These are phyloP conservation scores for Malassezia furfur DNA, from an alignment of 1,284 basidiomycete genomes.

Conservation along the genomic window DNA sequence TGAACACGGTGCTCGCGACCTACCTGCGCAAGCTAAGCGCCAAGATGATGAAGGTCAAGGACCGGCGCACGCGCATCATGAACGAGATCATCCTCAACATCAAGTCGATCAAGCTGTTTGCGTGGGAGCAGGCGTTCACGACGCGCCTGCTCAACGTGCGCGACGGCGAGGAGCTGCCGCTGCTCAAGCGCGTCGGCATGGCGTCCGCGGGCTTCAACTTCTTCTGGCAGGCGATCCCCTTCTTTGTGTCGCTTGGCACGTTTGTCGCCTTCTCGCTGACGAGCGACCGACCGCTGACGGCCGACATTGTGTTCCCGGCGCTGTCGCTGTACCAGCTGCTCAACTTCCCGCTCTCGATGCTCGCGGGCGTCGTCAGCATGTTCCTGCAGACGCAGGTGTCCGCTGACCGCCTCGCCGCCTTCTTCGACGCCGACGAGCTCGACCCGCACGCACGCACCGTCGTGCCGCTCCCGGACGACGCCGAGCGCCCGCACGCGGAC, in stretches of 20 bases:
- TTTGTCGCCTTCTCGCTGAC: conserved; percentile 70
- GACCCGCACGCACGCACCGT: conserved; percentile 48
- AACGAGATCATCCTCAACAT: conserved; percentile 60
- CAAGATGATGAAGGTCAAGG: conserved; percentile 80
- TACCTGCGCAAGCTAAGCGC: conserved; percentile 71
- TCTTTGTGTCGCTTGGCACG: conserved; percentile 62
- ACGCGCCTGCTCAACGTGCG: conserved; percentile 64
- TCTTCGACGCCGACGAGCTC: conserved; percentile 69
- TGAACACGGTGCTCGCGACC: conserved; percentile 25
- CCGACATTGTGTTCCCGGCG: conserved; percentile 85
- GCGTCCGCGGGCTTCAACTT: conserved; percentile 43
- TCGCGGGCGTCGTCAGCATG: conserved; percentile 56
- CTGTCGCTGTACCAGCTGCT: conserved; percentile 86
- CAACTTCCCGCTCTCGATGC: conserved; percentile 73
- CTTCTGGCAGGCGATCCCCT: conserved; percentile 46
- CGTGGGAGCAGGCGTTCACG: conserved; percentile 74
- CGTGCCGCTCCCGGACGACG: neutral
- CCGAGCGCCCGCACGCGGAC: neutral
- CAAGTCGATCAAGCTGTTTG: conserved; percentile 58
- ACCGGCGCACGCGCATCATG: conserved; percentile 53
- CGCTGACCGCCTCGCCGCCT: conserved; percentile 65
- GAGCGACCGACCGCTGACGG: conserved; percentile 65
- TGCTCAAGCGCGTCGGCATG: conserved; percentile 52
- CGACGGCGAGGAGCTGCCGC: conserved; percentile 72
- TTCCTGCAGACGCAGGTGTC: conserved; percentile 68